Evolutionary conservation across 305 asterid species (phyloP).

Genomic region (Plantago coronopus): DNA sequence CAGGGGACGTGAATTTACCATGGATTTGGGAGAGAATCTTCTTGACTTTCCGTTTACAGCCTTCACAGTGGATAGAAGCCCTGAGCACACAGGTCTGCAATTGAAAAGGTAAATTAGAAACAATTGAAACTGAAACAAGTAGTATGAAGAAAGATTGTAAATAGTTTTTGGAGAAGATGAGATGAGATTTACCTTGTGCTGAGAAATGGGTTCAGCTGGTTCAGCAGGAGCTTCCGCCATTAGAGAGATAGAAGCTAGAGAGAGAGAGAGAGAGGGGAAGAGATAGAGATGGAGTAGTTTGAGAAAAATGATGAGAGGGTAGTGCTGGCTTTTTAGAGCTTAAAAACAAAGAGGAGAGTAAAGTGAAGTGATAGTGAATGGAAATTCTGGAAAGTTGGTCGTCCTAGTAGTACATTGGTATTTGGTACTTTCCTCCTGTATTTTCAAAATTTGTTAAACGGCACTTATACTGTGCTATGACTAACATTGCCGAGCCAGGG

Average conservation of each 20-base stretch:
- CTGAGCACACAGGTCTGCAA: slow-evolving; percentile 46
- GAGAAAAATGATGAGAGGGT: neutral
- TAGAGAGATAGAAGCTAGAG: slow-evolving; percentile 1
- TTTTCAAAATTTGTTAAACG: no score
- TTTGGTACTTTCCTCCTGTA: no score
- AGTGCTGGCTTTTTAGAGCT: neutral
- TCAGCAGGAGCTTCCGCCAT: slow-evolving; percentile 42
- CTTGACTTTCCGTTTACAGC: slow-evolving; percentile 61
- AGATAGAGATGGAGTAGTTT: neutral
- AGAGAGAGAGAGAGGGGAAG: neutral
- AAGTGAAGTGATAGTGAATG: neutral
- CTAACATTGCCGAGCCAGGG: no score
- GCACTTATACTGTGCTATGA: no score
- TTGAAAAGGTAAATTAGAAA: neutral
- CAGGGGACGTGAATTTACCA: slow-evolving; percentile 25
- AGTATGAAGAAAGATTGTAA: neutral
- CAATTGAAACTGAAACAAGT: neutral
- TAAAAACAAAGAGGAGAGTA: neutral
- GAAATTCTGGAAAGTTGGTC: neutral
- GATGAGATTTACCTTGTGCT: slow-evolving; percentile 34
- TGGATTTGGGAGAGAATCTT: slow-evolving; percentile 48
- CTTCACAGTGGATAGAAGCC: slow-evolving; percentile 73
- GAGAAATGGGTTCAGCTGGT: slow-evolving; percentile 21
- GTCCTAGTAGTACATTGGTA: neutral
- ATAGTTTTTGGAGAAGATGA: neutral